Evolutionary conservation across 2,329 filamentous ascomycete genomes (phyloP).

Genomic region (Chalaropsis thielavioides): DNA sequence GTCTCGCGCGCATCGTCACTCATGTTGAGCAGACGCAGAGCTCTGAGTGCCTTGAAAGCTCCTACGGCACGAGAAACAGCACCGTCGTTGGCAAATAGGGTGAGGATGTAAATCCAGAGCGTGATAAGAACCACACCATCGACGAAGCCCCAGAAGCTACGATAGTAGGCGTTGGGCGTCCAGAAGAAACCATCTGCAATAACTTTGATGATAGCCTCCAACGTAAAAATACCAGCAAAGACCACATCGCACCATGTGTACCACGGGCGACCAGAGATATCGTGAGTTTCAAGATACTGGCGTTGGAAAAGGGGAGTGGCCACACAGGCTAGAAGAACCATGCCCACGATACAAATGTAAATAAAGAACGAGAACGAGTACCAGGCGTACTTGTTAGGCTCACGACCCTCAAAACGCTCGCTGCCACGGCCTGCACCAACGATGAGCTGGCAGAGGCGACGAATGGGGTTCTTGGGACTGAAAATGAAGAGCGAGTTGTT

Average conservation of each 20-base stretch:
- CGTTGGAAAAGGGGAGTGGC: slow-evolving; percentile 92
- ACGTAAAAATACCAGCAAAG: slow-evolving; percentile 73
- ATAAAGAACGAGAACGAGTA: slow-evolving; percentile 88
- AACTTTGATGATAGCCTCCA: slow-evolving; percentile 81
- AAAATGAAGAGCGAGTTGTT: slow-evolving; percentile 89
- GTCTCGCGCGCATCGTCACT: slow-evolving; percentile 92
- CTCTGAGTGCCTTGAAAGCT: slow-evolving; percentile 91
- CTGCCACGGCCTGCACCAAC: slow-evolving; percentile 81
- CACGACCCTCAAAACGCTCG: slow-evolving; percentile 76
- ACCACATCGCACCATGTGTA: slow-evolving; percentile 88
- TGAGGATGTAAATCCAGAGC: slow-evolving; percentile 86
- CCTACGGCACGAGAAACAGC: slow-evolving; percentile 81
- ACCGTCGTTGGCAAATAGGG: slow-evolving; percentile 66
- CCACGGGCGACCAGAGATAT: slow-evolving; percentile 40
- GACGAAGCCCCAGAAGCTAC: slow-evolving; percentile 93
- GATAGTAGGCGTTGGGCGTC: slow-evolving; percentile 93
- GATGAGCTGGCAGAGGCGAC: slow-evolving; percentile 71
- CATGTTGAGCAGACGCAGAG: slow-evolving; percentile 80
- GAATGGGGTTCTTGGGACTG: slow-evolving; percentile 58
- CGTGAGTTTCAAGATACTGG: slow-evolving; percentile 55
- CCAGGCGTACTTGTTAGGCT: slow-evolving; percentile 81
- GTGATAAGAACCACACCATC: slow-evolving; percentile 84
- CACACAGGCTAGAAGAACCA: slow-evolving; percentile 92
- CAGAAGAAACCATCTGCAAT: slow-evolving; percentile 92
- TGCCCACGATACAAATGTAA: slow-evolving; percentile 84